Evolutionary conservation across 345 rosid genomes (phyloP).

Genomic region (Triadica sebifera): DNA sequence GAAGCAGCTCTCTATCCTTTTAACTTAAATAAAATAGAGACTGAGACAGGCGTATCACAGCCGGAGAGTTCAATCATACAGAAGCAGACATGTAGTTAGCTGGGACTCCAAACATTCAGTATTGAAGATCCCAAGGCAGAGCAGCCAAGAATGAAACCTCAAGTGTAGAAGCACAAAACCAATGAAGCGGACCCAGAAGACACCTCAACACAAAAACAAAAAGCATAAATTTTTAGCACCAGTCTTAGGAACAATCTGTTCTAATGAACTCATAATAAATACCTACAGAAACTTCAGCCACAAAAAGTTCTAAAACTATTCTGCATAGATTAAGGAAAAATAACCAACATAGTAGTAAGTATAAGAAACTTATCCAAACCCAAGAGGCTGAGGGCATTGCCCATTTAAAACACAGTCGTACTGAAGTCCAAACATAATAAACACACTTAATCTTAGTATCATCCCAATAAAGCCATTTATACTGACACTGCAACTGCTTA

Average conservation of each 20-base stretch:
- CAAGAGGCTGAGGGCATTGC: conserved; percentile 52
- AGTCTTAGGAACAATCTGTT: conserved; percentile 27
- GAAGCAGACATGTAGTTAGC: conserved; percentile 54
- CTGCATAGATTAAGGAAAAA: conserved; percentile 38
- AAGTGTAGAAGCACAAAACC: conserved; percentile 83
- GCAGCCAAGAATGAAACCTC: conserved; percentile 56
- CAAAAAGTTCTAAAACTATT: conserved; percentile 32
- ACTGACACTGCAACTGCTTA: conserved; percentile 34
- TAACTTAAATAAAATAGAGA: conserved; percentile 47
- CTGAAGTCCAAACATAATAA: conserved; percentile 61
- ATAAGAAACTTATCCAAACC: conserved; percentile 68
- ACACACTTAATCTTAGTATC: conserved; percentile 48
- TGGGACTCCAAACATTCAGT: conserved; percentile 58
- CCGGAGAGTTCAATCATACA: conserved; percentile 53
- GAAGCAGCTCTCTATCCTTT: conserved; percentile 58
- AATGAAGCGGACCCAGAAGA: conserved; percentile 83
- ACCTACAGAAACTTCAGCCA: conserved; percentile 28
- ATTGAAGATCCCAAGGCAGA: conserved; percentile 69
- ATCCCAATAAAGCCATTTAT: conserved; percentile 21
- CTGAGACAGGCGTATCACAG: conserved; percentile 45
- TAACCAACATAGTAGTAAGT: conserved; percentile 55
- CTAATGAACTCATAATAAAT: conserved; percentile 37
- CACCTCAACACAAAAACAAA: conserved; percentile 77
- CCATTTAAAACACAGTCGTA: conserved; percentile 62
- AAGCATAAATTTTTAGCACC: conserved; percentile 61